Base-by-base conservation (phyloP, 352 stramenopile species). In the Pythium brassicae region DNA sequence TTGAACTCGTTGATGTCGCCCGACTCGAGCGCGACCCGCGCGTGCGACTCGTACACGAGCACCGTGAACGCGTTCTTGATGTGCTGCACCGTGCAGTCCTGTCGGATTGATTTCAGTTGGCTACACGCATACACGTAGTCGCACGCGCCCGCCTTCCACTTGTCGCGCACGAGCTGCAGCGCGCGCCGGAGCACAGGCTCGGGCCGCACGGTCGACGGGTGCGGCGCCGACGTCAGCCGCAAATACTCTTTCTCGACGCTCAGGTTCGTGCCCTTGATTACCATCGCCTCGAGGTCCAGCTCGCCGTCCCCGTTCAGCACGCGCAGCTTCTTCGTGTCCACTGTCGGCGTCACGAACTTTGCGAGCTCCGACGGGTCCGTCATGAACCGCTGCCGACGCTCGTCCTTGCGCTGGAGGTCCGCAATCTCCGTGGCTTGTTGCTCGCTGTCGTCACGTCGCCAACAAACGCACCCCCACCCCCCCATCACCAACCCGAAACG, bases 41-140 rank as follows among this genome's bases (percentile, higher is more conserved):
- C 97, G 71, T 99, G 96, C 47, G 83, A 94, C 69, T 99, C 97
- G 74, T 99, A 99, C 43, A 99, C 96, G 34, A 92, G 64, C 42
- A 99, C 94, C 2, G 96, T 97, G 77, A 99, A 99, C 14, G 69
- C 75, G 72, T 98, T 98, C 71, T 98, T 95, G 59, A 99, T 98
- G 61, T 93, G 86, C 67, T 98, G 93, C 27, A 99, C 95, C 17
- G 94, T 98, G 62, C 98, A 96, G 78, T 99, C 97, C 73, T 99
- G 97, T 22, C 97, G 92, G 61, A 99, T 98, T 26, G 97, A 97
- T 72, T 99, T 99, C 49, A 99, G 89, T 68, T 99, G 97, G 55
- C 94, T 98, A 85, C 96, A 99, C 62, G 97, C 82, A 83, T 97
- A 97, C 58, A 95, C 71, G 84, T 98, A 97, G 80, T 98, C 89